Base-by-base conservation (phyloP, 345 rosid species). In the Anacardium occidentale region DNA sequence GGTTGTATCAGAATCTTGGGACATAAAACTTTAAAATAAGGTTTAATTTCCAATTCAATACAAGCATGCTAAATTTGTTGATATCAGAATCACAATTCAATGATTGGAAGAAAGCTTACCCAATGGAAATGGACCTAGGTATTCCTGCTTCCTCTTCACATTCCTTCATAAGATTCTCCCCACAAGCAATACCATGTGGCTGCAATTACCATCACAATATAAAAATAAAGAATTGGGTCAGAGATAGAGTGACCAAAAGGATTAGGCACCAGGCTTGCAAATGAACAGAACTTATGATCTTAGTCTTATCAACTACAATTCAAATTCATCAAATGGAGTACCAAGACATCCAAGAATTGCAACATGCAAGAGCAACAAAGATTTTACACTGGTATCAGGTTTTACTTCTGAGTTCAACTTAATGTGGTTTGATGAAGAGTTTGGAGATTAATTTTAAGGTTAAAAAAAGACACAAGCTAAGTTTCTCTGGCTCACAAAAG, bases 91-190 rank as follows among this genome's bases (percentile, higher is more conserved):
- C 21, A 18, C 15, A 24, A 70, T 51, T 73, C 67, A 70, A 64
- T 21, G 18, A 45, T 18, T 15, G 0, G 48, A 57, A 53, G 44
- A 56, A 59, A 76, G 59, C 69, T 74, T 81, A 91, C 97, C 87
- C 64, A 48, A 66, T 45, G 40, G 97, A 86, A 69, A 90, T 81
- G 68, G 80, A 69, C 80, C 70, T 75, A 34, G 92, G 88, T 64
- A 91, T 91, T 63, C 96, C 94, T 22, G 98, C 98, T 81, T 94
- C 98, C 80, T 91, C 98, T 76, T 91, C 91, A 37, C 98, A 94
- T 88, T 94, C 97, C 85, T 91, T 94, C 3, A 87, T 83, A 69
- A 94, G 29, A 79, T 94, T 91, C 75, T 89, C 92, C 63, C 88
- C 85, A 47, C 92, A 91, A 69, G 93, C 72, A 68, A 91, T 82